A percentile compares a stretch with the other conserved stretches of the same genome.
phyloP scores from a whole-genome alignment of 2,329 filamentous ascomycete genomes.

The Phaeosphaeriaceae sp. region DNA sequence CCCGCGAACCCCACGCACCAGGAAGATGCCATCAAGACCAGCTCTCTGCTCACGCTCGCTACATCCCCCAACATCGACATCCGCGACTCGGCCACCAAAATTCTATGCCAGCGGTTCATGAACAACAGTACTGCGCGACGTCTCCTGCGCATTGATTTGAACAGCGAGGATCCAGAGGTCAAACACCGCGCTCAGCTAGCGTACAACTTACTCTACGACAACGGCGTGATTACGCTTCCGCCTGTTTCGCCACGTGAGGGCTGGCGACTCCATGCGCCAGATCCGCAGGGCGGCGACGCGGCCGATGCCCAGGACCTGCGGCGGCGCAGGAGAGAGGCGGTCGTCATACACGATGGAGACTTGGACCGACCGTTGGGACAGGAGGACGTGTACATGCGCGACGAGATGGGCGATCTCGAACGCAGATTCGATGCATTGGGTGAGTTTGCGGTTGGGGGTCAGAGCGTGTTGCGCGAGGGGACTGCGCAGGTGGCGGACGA shows the following conservation, averaged over 20 bases:
- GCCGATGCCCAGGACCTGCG: conserved; percentile 63
- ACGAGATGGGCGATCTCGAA: background rate
- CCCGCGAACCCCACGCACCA: conserved; percentile 69
- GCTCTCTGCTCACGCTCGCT: conserved; percentile 51
- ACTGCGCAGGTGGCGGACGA: background rate
- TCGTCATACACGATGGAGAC: conserved; percentile 87
- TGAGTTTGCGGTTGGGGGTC: background rate
- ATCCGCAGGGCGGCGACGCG: conserved; percentile 57
- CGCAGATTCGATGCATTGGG: background rate
- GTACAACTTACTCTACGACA: conserved; percentile 33
- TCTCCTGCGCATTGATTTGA: conserved; percentile 33
- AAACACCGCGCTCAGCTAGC: conserved; percentile 32
- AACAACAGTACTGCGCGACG: conserved; percentile 22
- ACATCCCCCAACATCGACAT: conserved; percentile 53
- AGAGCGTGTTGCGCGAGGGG: background rate
- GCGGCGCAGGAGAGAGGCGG: conserved; percentile 81
- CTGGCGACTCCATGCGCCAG: conserved; percentile 11
- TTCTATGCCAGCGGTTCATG: conserved; percentile 48
- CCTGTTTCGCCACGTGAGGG: conserved; percentile 6
- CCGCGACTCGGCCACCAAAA: conserved; percentile 46
- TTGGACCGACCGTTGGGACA: conserved; percentile 68
- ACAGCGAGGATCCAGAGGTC: conserved; percentile 23
- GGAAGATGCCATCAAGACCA: conserved; percentile 61
- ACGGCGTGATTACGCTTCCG: conserved; percentile 24
- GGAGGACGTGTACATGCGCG: conserved; percentile 76